These are phyloP conservation scores for Apiospora koreana DNA, from an alignment of 2,329 filamentous ascomycete species.

Conservation along the genomic window DNA sequence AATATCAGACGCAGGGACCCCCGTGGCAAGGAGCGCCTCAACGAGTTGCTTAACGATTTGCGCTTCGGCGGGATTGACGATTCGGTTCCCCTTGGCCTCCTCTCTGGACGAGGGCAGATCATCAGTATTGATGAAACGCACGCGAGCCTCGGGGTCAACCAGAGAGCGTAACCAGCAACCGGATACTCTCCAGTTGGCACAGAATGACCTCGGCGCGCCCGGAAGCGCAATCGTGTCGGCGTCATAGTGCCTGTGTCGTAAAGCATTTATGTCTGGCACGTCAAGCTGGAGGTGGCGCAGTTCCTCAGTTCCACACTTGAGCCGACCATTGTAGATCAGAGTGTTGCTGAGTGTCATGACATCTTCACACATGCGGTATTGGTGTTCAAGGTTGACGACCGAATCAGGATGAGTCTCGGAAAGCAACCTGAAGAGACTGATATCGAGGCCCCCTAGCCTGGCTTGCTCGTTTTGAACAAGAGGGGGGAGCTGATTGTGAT, in stretches of 20 bases:
- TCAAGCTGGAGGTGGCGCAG: constrained; percentile 70
- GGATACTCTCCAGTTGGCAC: constrained; percentile 48
- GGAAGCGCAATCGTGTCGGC: constrained; percentile 44
- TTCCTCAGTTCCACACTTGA: constrained; percentile 83
- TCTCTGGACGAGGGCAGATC: constrained; percentile 67
- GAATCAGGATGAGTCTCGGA: constrained; percentile 86
- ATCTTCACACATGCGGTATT: constrained; percentile 98
- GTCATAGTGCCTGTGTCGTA: constrained; percentile 62
- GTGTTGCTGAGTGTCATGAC: constrained; percentile 93
- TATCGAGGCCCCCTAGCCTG: constrained; percentile 80
- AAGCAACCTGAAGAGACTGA: constrained; percentile 90
- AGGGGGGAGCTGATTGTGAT: constrained; percentile 94
- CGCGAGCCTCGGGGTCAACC: constrained; percentile 69
- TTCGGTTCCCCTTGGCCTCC: constrained; percentile 77
- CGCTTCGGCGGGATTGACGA: constrained; percentile 85
- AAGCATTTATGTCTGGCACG: constrained; percentile 65
- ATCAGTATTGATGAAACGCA: constrained; percentile 90
- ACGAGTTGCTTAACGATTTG: constrained; percentile 78
- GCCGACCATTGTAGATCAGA: constrained; percentile 85
- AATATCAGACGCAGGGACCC: constrained; percentile 74
- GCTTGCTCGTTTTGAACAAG: constrained; percentile 92
- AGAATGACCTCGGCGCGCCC: constrained; percentile 52
- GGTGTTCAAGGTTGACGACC: constrained; percentile 89
- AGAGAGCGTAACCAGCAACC: constrained; percentile 78
- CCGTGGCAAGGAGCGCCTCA: constrained; percentile 72